Conservation (phyloP, 768 basidiomycete species). For the Leccinum arenicola region DNA sequence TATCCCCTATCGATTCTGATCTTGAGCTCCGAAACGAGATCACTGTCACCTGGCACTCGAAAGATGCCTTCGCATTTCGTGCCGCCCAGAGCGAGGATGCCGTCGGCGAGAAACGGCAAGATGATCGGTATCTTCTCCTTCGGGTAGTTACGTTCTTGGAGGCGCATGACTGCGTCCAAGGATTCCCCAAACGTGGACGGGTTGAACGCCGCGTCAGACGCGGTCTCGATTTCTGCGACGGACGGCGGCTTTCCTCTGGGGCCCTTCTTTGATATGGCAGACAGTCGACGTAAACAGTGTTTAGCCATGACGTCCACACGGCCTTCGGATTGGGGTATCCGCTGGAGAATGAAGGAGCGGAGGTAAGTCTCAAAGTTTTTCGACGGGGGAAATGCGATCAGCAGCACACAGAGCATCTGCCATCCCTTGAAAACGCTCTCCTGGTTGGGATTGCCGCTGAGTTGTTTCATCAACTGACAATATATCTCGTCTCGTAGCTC, state of each 20-base stretch:
- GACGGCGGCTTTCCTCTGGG: constrained; percentile 83
- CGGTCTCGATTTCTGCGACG: constrained; percentile 85
- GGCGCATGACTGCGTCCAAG: constrained; percentile 75
- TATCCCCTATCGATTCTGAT: constrained; percentile 88
- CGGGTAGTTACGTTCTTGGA: constrained; percentile 86
- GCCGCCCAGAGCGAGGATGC: constrained; percentile 86
- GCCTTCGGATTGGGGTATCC: constrained; percentile 64
- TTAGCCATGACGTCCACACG: constrained; percentile 89
- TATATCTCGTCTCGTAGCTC: constrained; percentile 93
- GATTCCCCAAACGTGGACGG: constrained; percentile 94
- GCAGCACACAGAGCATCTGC: constrained; percentile 87
- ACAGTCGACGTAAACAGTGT: constrained; percentile 79
- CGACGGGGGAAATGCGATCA: constrained; percentile 91
- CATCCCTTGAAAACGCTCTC: constrained; percentile 89
- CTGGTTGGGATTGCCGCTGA: constrained; percentile 78
- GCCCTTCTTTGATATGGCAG: constrained; percentile 75
- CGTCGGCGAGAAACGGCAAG: constrained; percentile 89
- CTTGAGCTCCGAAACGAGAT: constrained; percentile 85
- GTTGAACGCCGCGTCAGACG: constrained; percentile 93
- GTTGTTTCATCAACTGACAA: constrained; percentile 90
- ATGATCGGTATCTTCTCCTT: constrained; percentile 86
- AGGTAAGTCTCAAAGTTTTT: constrained; percentile 90
- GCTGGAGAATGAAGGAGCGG: constrained; percentile 71
- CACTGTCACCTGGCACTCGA: constrained; percentile 87
- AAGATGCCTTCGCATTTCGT: constrained; percentile 88